These are phyloP conservation scores for Penicillium aurantiogriseum DNA, from an alignment of 2,329 filamentous ascomycete genomes.

Conservation along the genomic window DNA sequence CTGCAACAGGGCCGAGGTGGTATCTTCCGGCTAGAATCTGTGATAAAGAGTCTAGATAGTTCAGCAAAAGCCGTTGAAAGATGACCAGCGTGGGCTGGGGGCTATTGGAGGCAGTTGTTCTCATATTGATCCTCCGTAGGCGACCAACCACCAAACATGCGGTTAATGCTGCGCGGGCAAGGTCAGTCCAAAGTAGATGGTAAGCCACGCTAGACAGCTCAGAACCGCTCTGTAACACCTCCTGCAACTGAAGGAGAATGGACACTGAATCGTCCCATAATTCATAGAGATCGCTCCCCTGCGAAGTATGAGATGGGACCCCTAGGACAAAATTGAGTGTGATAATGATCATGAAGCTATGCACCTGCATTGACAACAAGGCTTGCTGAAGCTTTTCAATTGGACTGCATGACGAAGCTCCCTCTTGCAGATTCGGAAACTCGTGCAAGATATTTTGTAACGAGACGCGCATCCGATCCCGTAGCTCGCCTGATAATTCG, in stretches of 20 bases:
- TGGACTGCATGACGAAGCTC: neutral
- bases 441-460: neutral
- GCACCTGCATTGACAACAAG: neutral
- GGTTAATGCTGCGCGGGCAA: neutral
- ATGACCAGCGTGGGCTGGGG: neutral
- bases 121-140: neutral
- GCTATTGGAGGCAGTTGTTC: neutral
- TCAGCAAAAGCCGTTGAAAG: neutral
- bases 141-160: neutral
- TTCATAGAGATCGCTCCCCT: neutral
- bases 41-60: neutral
- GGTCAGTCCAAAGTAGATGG: neutral
- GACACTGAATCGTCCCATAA: neutral
- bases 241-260: neutral
- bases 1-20: neutral
- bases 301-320: neutral
- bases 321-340: neutral
- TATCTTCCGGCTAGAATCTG: neutral
- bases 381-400: neutral
- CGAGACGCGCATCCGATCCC: neutral
- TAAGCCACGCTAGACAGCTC: neutral
- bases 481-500: constrained; percentile 1
- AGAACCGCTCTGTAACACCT: neutral
- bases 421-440: neutral
- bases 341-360: neutral